Base-by-base conservation (phyloP, 2,329 filamentous ascomycete species). In the Neonectria neomacrospora region DNA sequence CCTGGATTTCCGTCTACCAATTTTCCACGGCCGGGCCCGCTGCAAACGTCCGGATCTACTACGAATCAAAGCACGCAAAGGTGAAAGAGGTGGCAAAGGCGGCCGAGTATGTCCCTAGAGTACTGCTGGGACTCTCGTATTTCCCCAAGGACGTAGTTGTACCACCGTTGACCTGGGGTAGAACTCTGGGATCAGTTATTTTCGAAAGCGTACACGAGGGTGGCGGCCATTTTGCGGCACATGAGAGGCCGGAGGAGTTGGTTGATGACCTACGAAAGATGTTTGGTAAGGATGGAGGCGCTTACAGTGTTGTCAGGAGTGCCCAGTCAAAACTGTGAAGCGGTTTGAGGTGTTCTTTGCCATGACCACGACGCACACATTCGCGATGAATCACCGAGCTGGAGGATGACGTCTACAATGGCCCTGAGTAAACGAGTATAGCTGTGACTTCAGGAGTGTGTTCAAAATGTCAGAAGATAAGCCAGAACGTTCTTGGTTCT, bases 1-100 rank as follows among this genome's bases (percentile, higher is more conserved):
- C 88, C 0, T 95, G 91, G 92, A 78, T 94, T 1, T 87, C 83
- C 53, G 85, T 94, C 41, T 94, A 94, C 75, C 88, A 85, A 73
- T 93, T 93, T 51, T 89, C 86, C 9, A 84, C 80, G 0, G 89
- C 90, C 1, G 91, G 92, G 0, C 88, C 91, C 0, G 88, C 88
- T 1, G 90, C 91, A 0, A 88, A 85, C 63, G 73, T 87, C 9
- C 78, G 89, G 8, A 92, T 94, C 52, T 95, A 95, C 77, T 93
- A 93, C 70, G 91, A 94, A 76, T 79, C 81, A 0, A 76, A 71
- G 6, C 87, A 89, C 61, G 75, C 74, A 10, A 34, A 70, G 39
- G 54, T 68, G 61, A 72, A 67, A 61, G 44, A 63, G 6, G 56
- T 62, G 4, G 7, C 64, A 3, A 71, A 65, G 20, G 18, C 37